Base-by-base conservation (phyloP, 1,139 yeast genomes). In the Taiozyma onychis region DNA sequence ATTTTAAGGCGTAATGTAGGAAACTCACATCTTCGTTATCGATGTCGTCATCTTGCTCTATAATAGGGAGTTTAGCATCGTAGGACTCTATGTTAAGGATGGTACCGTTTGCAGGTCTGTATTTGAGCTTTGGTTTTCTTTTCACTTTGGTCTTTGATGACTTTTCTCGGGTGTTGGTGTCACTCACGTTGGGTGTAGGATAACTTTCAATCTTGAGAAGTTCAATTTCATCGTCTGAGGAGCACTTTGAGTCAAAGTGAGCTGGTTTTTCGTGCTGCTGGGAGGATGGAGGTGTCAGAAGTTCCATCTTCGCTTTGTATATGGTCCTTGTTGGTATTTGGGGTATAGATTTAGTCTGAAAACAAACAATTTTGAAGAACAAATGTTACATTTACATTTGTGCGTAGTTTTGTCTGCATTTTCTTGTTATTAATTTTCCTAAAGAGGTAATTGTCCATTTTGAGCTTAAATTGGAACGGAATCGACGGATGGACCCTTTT, bases 1-100 rank as follows among this genome's bases (percentile, higher is more conserved):
- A 73, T 57, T 70, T 73, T 13, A 85, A 54, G 1, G 76, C 74
- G 55, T 72, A 69, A 46, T 69, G 72, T 22, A 77, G 56, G 53
- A 76, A 77, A 11, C 69, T 65, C 11, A 73, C 63, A 52, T 73
- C 76, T 37, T 67, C 67, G 26, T 68, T 56, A 45, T 69, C 70
- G 11, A 71, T 57, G 9, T 54, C 46, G 27, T 55, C 58, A 43
- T 61, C 65, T 48, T 67, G 72, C 9, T 63, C 64, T 2, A 57
- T 53, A 11, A 71, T 57, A 3, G 67, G 54, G 28, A 32, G 28
- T 3, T 53, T 59, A n/a, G 48, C 58, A 7, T 56, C 60, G 49
- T 61, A 72, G 18, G 64, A 50, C 3, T 62, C 58, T 9, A 73
- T 55, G 45, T 71, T 62, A n/a, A 75, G 56, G 1, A 75, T 64